A percentile compares a stretch with the other conserved stretches of the same genome.
phyloP scores from a whole-genome alignment of 2,329 filamentous ascomycete species.

The Fusarium musae region DNA sequence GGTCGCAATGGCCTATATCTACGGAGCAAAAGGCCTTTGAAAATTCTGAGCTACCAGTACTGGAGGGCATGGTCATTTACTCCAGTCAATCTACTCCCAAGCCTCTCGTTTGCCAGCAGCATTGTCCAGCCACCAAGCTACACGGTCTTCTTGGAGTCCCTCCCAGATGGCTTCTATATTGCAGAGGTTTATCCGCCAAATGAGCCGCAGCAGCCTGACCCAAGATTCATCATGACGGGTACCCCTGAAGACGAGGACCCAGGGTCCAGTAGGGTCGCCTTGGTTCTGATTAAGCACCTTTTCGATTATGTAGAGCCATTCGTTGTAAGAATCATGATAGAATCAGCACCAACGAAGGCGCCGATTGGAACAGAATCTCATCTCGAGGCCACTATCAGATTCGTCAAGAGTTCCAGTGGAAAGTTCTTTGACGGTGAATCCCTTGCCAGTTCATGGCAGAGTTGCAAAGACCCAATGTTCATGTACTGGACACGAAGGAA shows the following conservation, averaged over 20 bases:
- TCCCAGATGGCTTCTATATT: not conserved
- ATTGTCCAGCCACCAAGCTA: not conserved
- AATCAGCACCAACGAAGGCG: accelerated
- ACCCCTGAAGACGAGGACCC: accelerated
- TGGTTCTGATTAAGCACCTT: not conserved
- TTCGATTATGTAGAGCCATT: accelerated
- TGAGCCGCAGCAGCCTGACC: not conserved
- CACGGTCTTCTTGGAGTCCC: not conserved
- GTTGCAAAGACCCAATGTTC: accelerated
- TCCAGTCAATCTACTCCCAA: not conserved
- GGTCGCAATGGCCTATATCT: accelerated
- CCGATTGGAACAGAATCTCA: not conserved
- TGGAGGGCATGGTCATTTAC: not conserved
- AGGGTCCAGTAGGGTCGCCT: accelerated
- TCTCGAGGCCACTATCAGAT: not conserved
- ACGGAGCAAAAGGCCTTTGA: accelerated
- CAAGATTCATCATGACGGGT: not conserved
- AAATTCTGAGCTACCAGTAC: not conserved
- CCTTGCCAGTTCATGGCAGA: not conserved
- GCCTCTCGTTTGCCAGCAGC: not conserved
- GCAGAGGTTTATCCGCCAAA: not conserved
- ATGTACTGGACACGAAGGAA: not conserved
- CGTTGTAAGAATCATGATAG: not conserved
- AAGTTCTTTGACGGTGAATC: accelerated
- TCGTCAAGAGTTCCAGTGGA: accelerated